Conservation (phyloP, 768 basidiomycete species). For the Multifurca ochricompacta region DNA sequence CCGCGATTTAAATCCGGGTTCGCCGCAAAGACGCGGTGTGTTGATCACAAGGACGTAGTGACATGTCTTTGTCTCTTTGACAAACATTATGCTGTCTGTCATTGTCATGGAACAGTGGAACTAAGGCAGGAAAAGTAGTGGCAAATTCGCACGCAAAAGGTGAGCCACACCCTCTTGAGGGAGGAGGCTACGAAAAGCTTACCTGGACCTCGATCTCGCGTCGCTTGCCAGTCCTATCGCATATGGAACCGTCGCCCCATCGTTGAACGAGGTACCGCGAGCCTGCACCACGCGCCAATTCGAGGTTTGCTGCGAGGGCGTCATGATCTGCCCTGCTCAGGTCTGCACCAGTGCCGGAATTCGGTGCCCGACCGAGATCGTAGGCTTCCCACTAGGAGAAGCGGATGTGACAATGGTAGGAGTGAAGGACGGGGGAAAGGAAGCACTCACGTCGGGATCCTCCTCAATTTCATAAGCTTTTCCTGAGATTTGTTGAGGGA, state of each 20-base stretch:
- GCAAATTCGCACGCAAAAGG: slow-evolving; percentile 8
- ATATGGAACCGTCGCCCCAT: slow-evolving; percentile 86
- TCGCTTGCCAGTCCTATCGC: slow-evolving; percentile 83
- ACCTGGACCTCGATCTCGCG: slow-evolving; percentile 97
- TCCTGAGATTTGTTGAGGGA: slow-evolving; percentile 26
- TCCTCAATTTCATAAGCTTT: slow-evolving; percentile 74
- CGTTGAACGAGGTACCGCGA: slow-evolving; percentile 89
- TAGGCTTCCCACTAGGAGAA: slow-evolving; percentile 61
- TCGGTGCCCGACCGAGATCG: slow-evolving; percentile 65
- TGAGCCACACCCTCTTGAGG: background rate
- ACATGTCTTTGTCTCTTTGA: slow-evolving; percentile 92
- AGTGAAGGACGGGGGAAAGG: slow-evolving; percentile 20
- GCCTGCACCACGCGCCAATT: slow-evolving; percentile 71
- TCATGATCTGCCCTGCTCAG: slow-evolving; percentile 58
- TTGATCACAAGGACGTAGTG: slow-evolving; percentile 91
- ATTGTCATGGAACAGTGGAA: slow-evolving; percentile 96
- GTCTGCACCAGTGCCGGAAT: slow-evolving; percentile 49
- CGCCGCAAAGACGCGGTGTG: slow-evolving; percentile 87
- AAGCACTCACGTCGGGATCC: slow-evolving; percentile 64
- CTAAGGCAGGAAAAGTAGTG: slow-evolving; percentile 32
- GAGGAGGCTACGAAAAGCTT: slow-evolving; percentile 25
- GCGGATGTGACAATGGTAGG: slow-evolving; percentile 20
- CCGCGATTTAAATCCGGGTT: slow-evolving; percentile 84
- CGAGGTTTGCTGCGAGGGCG: slow-evolving; percentile 59
- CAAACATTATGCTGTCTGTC: slow-evolving; percentile 81